phyloP scores from a whole-genome alignment of 2,329 filamentous ascomycete species.

The Fusarium coffeatum region DNA sequence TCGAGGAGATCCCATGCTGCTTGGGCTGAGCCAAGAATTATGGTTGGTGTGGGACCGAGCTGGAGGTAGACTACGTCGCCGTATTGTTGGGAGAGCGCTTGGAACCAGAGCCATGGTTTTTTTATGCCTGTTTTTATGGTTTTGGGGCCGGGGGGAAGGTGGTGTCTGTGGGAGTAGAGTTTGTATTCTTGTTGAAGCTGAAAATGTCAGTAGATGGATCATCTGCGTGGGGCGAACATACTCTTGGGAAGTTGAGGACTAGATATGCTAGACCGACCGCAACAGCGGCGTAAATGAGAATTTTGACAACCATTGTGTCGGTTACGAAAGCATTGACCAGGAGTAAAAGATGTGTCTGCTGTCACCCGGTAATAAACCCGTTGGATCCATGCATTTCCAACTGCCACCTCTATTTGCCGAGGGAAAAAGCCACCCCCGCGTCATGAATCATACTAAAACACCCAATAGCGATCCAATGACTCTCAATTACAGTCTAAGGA shows the following conservation, averaged over 20 bases:
- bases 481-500: not conserved
- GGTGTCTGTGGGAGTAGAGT: conserved; percentile 52
- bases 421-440: conserved; percentile 31
- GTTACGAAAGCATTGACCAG: not conserved
- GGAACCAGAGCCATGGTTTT: conserved; percentile 59
- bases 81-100: conserved; percentile 52
- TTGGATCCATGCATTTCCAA: conserved; percentile 10
- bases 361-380: conserved; percentile 7
- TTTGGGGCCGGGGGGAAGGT: conserved; percentile 55
- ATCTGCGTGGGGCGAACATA: conserved; percentile 9
- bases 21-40: conserved; percentile 56
- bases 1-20: conserved; percentile 59
- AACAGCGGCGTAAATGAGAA: conserved; percentile 5
- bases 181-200: conserved; percentile 55
- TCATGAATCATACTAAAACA: not conserved
- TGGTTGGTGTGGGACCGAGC: conserved; percentile 56
- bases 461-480: conserved; percentile 23
- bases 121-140: conserved; percentile 52
- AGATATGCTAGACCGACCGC: conserved; percentile 27
- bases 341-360: not conserved
- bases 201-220: not conserved
- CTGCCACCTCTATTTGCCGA: conserved; percentile 39
- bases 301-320: conserved; percentile 12
- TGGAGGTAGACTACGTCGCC: conserved; percentile 58
- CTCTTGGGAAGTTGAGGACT: conserved; percentile 33